Evolutionary conservation across 192 early-diverging fungal species (phyloP).

Genomic region (Spizellomyces sp.): DNA sequence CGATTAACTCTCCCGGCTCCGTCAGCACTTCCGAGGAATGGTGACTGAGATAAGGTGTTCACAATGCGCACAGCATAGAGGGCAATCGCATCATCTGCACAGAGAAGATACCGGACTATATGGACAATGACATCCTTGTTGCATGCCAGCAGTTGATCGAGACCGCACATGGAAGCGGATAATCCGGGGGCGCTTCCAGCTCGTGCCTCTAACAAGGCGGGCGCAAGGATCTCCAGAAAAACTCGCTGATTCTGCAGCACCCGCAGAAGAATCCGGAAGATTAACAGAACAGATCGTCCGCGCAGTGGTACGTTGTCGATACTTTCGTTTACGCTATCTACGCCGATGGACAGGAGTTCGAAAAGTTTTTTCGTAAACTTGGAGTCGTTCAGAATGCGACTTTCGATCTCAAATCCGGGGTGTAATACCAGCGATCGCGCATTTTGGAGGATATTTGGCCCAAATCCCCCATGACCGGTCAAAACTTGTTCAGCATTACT

Average conservation of each 20-base stretch:
- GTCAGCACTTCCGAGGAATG: slow-evolving; percentile 62
- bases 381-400: slow-evolving; percentile 76
- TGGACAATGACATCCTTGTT: slow-evolving; percentile 68
- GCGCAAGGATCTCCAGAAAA: slow-evolving; percentile 69
- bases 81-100: slow-evolving; percentile 69
- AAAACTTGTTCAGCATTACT: slow-evolving; percentile 6
- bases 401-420: slow-evolving; percentile 84
- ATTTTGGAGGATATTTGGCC: slow-evolving; percentile 19
- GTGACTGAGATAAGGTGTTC: slow-evolving; percentile 69
- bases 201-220: slow-evolving; percentile 50
- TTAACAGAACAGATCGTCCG: slow-evolving; percentile 32
- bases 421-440: slow-evolving; percentile 59
- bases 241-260: slow-evolving; percentile 74
- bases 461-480: slow-evolving; percentile 3
- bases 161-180: slow-evolving; percentile 61
- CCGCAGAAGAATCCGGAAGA: slow-evolving; percentile 41
- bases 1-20: slow-evolving; percentile 60
- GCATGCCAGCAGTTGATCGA: slow-evolving; percentile 81
- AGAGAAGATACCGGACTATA: slow-evolving; percentile 72
- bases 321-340: slow-evolving; percentile 59
- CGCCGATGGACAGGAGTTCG: slow-evolving; percentile 62
- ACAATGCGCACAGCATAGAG: slow-evolving; percentile 73
- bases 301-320: slow-evolving; percentile 17
- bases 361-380: slow-evolving; percentile 71
- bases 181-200: slow-evolving; percentile 38